Evolutionary conservation across 352 stramenopile genomes (phyloP), one percentile per base, ranked within the genome.

Genomic region (Nothophytophthora sp.): DNA sequence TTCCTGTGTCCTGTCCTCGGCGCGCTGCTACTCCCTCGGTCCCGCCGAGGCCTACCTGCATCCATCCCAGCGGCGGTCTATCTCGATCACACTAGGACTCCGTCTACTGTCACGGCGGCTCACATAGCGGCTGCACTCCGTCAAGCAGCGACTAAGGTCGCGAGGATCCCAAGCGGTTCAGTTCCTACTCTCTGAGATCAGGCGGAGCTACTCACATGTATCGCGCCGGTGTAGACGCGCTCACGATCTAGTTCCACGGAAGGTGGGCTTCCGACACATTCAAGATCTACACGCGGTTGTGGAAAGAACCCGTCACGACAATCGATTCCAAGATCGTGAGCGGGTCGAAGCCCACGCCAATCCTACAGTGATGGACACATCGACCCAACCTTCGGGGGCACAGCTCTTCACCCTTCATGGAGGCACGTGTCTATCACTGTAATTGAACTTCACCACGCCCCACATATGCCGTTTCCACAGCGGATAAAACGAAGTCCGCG

Each of bases 271-370:
- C 49, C 1, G 49, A 56, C 30, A 43, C 38, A 0, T 49, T 56
- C 39, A 56, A 56, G 9, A 15, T 39, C 15, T 56, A 49, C 38
- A 49, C 48, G 2, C 7, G 29, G 0, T 10, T 56, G 4, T 49
- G 48, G 37, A 34, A 55, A 37, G 36, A 55, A 12, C 46, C 47
- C 5, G 47, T 47, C 0, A 5, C 11, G 37, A 43, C 34, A 22
- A 24, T 42, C 43, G 2, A 4, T 36, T 30, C 53, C 55, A 62
- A 25, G 24, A 39, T 55, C 15, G 27, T 55, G 16, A 46, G 25
- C 16, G 45, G 45, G 50, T 50, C 54, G 39, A 55, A 55, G 33
- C 22, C 37, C 19, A 23, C 50, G 52, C 52, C 53, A 55, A 39
- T 33, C 51, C 40, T 33, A 30, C 23, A 41, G 38, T 43, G 24